phyloP scores from a whole-genome alignment of 2,329 filamentous ascomycete species.

The Thermoascus crustaceus region DNA sequence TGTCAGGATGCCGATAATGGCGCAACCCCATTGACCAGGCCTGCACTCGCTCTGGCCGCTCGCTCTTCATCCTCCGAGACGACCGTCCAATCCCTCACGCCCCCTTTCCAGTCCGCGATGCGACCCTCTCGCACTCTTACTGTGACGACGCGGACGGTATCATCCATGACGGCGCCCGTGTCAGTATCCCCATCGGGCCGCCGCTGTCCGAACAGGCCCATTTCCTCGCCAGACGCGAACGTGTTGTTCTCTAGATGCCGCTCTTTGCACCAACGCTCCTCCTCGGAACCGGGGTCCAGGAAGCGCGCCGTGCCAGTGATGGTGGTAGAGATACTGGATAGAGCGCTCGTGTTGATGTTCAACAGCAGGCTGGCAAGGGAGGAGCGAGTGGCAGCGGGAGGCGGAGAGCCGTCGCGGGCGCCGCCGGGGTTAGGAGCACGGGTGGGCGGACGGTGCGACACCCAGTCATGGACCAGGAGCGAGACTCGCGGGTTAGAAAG shows the following conservation, averaged over 20 bases:
- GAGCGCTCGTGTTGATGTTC: constrained; percentile 81
- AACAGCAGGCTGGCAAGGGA: constrained; percentile 75
- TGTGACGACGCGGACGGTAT: constrained; percentile 78
- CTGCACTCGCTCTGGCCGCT: constrained; percentile 7
- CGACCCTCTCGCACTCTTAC: constrained; percentile 77
- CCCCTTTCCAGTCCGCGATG: constrained; percentile 93
- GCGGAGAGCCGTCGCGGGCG: constrained; percentile 53
- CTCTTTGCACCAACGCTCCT: constrained; percentile 76
- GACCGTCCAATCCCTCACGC: constrained; percentile 67
- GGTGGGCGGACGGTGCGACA: constrained; percentile 81
- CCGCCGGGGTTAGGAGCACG: constrained; percentile 48
- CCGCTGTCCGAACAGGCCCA: constrained; percentile 35
- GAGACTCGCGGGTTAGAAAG: constrained; percentile 78
- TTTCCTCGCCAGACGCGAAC: constrained; percentile 55
- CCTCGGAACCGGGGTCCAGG: constrained; percentile 62
- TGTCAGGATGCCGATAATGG: constrained; percentile 5
- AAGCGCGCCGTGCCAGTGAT: constrained; percentile 83
- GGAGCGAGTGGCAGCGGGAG: constrained; percentile 55
- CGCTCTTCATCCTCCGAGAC: constrained; percentile 24
- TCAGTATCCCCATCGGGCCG: constrained; percentile 20
- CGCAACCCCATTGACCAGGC: constrained; percentile 23
- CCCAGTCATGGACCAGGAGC: constrained; percentile 96
- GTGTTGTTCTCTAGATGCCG: constrained; percentile 89
- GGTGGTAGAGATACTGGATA: constrained; percentile 83
- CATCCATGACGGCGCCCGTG: constrained; percentile 52